Percentiles rank a stretch among this genome's conserved stretches.
Conservation (phyloP, 345 rosid genomes). For the Populus nigra region DNA sequence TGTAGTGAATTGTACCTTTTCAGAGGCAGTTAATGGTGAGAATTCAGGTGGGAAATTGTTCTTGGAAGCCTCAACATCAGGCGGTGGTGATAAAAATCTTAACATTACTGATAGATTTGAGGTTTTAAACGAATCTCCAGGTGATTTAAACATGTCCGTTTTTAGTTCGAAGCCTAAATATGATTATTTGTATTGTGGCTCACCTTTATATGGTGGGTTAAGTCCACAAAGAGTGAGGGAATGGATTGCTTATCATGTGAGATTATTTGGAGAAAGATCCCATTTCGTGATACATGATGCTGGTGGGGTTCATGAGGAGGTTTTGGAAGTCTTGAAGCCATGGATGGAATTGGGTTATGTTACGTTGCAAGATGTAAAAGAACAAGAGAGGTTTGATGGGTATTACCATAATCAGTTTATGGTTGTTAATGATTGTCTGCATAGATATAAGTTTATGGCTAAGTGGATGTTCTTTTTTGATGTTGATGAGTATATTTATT, state of each 20-base stretch:
- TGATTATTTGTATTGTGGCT: constrained; percentile 84
- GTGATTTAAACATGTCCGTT: constrained; percentile 35
- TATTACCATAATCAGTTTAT: constrained; percentile 91
- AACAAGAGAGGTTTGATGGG: constrained; percentile 90
- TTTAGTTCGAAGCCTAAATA: constrained; percentile 54
- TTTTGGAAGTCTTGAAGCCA: constrained; percentile 68
- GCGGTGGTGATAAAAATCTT: constrained; percentile 55
- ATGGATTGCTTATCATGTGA: constrained; percentile 81
- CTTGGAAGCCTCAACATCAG: constrained; percentile 68
- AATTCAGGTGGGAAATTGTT: constrained; percentile 71
- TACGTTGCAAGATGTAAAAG: constrained; percentile 70
- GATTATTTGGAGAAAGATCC: constrained; percentile 65
- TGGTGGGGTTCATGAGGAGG: constrained; percentile 75
- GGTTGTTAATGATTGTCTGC: constrained; percentile 90
- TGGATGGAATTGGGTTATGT: constrained; percentile 92
- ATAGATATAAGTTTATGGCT: constrained; percentile 64
- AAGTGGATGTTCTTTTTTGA: constrained; percentile 96
- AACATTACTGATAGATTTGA: constrained; percentile 61
- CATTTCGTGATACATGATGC: constrained; percentile 91
- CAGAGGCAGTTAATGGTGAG: constrained; percentile 43
- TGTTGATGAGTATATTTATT: constrained; percentile 71
- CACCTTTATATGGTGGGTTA: constrained; percentile 68
- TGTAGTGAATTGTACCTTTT: constrained; percentile 77
- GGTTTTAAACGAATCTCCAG: constrained; percentile 47
- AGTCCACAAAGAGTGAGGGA: constrained; percentile 84